Base-by-base conservation (phyloP, 148 eudicot genomes). In the Chenopodium quinoa region DNA sequence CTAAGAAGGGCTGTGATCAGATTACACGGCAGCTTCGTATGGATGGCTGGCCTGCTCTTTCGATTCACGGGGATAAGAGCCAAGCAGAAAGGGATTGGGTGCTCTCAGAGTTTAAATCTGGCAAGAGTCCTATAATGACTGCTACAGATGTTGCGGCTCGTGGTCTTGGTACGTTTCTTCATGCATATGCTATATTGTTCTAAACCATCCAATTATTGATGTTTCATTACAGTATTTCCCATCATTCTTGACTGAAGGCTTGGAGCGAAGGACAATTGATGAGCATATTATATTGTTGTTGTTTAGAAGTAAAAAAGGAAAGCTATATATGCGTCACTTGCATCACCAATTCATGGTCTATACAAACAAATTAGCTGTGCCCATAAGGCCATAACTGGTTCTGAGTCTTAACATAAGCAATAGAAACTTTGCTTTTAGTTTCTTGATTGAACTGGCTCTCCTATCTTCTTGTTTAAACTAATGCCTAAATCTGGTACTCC, bases 41-140 rank as follows among this genome's bases (percentile, higher is more conserved):
- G 92, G 98, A 97, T 89, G 98, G 97, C 67, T 94, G 99, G 99
- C 98, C 99, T 75, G 98, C 99, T 79, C 89, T 97, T 58, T 94
- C 99, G 31, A 96, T 96, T 80, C 99, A 96, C 77, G 99, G 99
- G 84, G 99, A 96, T 84, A 94, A 96, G 90, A 92, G 95, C 88
- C 98, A 96, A 85, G 97, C 97, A 23, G 99, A 96, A 89, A 90
- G 99, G 75, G 99, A 96, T 85, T 96, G 99, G 99, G 99, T 96
- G 73, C 91, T 96, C 29, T 94, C 98, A 56, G 98, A 96, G 88
- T 96, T 94, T 71, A 92, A 90, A 87, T 90, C 97, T 69, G 99
- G 99, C 85, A 96, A 94, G 86, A 92, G 97, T 84, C 99, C 98
- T 29, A 96, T 94, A 83, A 94, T 96, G 98, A 92, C 97, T 52